Percentiles rank a stretch among this genome's conserved stretches.
Evolutionary conservation across 768 basidiomycete genomes (phyloP).

Genomic region (Lactifluus rugatus): DNA sequence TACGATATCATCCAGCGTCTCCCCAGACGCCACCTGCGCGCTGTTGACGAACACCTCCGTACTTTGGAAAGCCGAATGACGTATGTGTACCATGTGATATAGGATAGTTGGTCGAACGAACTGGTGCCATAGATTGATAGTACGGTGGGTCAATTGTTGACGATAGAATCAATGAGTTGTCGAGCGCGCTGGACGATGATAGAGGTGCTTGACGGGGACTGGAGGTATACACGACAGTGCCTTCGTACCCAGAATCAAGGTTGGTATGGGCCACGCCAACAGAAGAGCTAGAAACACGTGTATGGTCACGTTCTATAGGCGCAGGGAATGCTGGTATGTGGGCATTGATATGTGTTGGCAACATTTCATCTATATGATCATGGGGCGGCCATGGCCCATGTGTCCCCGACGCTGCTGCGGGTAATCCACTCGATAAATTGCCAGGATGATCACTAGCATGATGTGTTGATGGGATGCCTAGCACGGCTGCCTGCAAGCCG

Average conservation of each 20-base stretch:
- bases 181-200: neutral
- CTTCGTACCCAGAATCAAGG: neutral
- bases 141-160: conserved; percentile 1
- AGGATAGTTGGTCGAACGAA: conserved; percentile 2
- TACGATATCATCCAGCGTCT: conserved; percentile 12
- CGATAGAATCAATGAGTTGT: conserved; percentile 6
- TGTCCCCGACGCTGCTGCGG: neutral
- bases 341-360: neutral
- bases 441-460: neutral
- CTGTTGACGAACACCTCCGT: conserved; percentile 9
- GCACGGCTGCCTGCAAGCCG: neutral
- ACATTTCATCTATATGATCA: conserved; percentile 5
- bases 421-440: neutral
- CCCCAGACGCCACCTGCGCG: conserved; percentile 19
- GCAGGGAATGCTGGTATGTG: neutral
- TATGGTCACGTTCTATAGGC: neutral
- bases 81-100: neutral
- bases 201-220: conserved; percentile 6
- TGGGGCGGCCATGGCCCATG: conserved; percentile 13
- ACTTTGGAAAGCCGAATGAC: conserved; percentile 12
- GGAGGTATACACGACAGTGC: conserved; percentile 12
- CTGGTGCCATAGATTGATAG: conserved; percentile 5
- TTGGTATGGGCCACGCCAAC: neutral
- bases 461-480: neutral
- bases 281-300: conserved; percentile 2